Evolutionary conservation across 2,329 filamentous ascomycete species (phyloP), one percentile per base, ranked within the genome.

Genomic region (Cladobotryum mycophilum): DNA sequence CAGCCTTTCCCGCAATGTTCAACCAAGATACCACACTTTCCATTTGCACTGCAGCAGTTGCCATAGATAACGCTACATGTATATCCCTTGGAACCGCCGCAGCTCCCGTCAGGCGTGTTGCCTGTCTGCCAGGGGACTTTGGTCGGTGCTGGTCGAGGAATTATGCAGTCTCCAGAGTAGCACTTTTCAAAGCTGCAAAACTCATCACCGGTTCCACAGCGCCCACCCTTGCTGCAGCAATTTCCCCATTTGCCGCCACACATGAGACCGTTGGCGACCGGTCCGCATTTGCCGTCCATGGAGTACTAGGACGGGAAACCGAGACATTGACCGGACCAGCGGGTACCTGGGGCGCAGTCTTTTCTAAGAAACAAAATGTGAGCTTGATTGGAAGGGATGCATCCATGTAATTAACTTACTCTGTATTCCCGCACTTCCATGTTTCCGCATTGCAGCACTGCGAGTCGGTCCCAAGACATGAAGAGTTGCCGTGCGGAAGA

Each of bases 361-460:
- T 55, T 58, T 12, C 65, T 67, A 44, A 13, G 15, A 12, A 38
- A 12, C 6, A 14, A 14, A 38, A 38, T n/a, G 36, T 42, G 8
- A 42, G 40, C 20, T 17, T 17, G 18, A 42, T 18, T 42, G n/a
- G 40, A 42, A 18, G 20, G 9, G 14, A 37, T 13, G 15, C 15
- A 4, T 25, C 3, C 13, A 13, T 43, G 30, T 37, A 22, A 20
- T n/a, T 47, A 12, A 13, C 64, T 54, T 54, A 65, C 62, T 43
- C 40, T 14, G 58, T 51, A 34, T 61, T 40, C 30, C 65, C 62
- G 55, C 65, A 67, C 13, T 22, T 65, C 56, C 57, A 67, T 8
- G 59, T 68, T 51, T 62, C 40, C 8, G 60, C 53, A 52, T 67
- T 67, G 52, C 64, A 69, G 57, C 64, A 68, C 38, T 60, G 61